Evolutionary conservation across 306 rosid genomes (phyloP), one percentile per base, ranked within the genome.

Genomic region (Medicago ruthenica): DNA sequence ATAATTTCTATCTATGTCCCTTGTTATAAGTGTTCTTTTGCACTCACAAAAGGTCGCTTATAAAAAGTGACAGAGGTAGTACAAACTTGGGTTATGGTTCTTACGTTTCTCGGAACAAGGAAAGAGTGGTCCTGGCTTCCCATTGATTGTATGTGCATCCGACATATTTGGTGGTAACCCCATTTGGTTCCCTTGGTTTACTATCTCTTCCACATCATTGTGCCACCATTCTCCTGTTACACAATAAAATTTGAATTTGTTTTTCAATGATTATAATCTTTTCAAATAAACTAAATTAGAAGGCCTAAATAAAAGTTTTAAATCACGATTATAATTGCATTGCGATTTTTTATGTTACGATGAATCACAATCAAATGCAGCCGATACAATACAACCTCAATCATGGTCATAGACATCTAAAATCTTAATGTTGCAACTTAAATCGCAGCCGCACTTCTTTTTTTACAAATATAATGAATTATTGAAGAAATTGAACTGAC

Each of bases 61-160:
- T 55, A 18, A 55, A 14, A 20, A 54, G 6, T 0, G 59, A 55
- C 15, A 1, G 2, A 47, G 5, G 17, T 47, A 47, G 7, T 47
- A 15, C 15, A 53, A 60, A 67, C 4, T 78, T 78, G 15, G 7
- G 44, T 2, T 37, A 14, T 17, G 66, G 64, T 55, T 65, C 84
- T 90, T 86, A 92, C 97, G 88, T 83, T 90, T 92, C 84, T 92
- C 91, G 0, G 94, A 83, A 80, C 98, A 90, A 50, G 98, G 96
- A 83, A 92, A 92, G 70, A 92, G 88, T 15, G 98, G 92, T 77
- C 98, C 98, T 12, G 98, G 94, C 82, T 92, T 92, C 7, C 98
- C 96, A n/a, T 90, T 92, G 75, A 92, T 92, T 4, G 96, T 89
- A 86, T 92, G 98, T 3, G 92, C 98, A 83, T 92, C 98, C 1